Evolutionary conservation across 179 eudicot species (phyloP).

Genomic region (Silene coronaria): DNA sequence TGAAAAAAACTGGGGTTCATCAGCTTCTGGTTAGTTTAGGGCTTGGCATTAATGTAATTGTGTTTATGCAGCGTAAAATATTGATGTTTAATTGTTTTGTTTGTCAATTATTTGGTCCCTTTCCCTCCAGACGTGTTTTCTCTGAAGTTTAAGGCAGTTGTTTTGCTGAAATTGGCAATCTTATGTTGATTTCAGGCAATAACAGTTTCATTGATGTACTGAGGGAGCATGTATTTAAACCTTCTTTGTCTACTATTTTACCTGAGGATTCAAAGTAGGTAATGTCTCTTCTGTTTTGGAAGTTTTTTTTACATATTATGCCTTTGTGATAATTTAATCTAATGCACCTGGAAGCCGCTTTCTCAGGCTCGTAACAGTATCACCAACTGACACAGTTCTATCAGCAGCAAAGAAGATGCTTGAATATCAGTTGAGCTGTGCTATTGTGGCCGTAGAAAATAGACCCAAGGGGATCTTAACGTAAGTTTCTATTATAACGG

Average conservation of each 20-base stretch:
- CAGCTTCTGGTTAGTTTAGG: conserved; percentile 60
- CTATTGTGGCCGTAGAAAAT: conserved; percentile 68
- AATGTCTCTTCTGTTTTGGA: conserved; percentile 43
- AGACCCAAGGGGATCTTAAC: conserved; percentile 85
- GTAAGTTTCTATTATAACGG: conserved; percentile 36
- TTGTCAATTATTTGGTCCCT: background rate
- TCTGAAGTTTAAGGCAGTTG: background rate
- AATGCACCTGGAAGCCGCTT: conserved; percentile 14
- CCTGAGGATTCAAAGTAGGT: conserved; percentile 98
- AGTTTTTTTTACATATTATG: background rate
- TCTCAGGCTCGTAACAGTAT: conserved; percentile 69
- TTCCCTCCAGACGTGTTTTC: background rate
- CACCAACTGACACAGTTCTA: conserved; percentile 75
- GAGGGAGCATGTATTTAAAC: conserved; percentile 78
- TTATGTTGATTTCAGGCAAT: conserved; percentile 43
- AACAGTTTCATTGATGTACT: conserved; percentile 80
- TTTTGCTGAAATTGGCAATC: conserved; percentile 7
- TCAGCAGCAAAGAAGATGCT: conserved; percentile 82
- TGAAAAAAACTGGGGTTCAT: conserved; percentile 90
- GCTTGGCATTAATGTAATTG: background rate
- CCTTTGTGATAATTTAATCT: conserved; percentile 12
- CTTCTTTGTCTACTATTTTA: conserved; percentile 79
- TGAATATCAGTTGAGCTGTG: conserved; percentile 55
- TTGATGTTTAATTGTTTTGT: background rate
- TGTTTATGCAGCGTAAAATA: background rate